Conservation (phyloP, 352 stramenopile genomes). For the Globisporangium parvum region DNA sequence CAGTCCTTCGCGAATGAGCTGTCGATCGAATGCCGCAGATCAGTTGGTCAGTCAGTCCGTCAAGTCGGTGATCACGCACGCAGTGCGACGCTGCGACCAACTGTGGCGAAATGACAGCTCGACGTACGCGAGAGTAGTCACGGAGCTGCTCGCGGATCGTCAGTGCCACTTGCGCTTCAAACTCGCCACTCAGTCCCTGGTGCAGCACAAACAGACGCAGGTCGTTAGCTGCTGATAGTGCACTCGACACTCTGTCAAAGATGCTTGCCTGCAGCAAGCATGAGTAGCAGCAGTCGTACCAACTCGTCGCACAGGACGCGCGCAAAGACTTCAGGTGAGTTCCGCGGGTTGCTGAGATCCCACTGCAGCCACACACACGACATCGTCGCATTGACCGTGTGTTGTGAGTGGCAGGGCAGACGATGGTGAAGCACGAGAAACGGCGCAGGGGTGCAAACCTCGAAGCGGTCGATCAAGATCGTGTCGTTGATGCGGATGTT, state of each 20-base stretch:
- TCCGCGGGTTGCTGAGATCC: conserved; percentile 59
- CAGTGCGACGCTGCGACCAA: too few species aligned
- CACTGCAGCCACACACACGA: conserved; percentile 23
- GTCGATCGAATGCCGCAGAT: neutral
- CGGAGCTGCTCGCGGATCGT: conserved; percentile 76
- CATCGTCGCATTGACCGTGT: neutral
- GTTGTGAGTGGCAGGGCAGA: too few species aligned
- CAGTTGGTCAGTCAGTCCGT: neutral
- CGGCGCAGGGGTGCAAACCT: conserved; percentile 24
- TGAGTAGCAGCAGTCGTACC: conserved; percentile 19
- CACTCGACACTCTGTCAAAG: too few species aligned
- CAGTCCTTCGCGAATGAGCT: conserved; percentile 70
- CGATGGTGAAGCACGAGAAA: too few species aligned
- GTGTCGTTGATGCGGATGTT: conserved; percentile 80
- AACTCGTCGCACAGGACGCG: conserved; percentile 61
- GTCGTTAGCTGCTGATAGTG: too few species aligned
- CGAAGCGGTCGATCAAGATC: conserved; percentile 75
- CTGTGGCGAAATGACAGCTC: neutral
- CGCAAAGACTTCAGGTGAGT: conserved; percentile 68
- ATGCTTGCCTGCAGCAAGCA: too few species aligned
- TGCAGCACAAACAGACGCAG: too few species aligned
- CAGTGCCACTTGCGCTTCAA: conserved; percentile 69
- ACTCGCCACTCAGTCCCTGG: conserved; percentile 70
- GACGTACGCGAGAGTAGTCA: conserved; percentile 58
- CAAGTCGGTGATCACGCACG: too few species aligned